Evolutionary conservation across 208 protist species (phyloP).

Genomic region (Phytomonas sp.): DNA sequence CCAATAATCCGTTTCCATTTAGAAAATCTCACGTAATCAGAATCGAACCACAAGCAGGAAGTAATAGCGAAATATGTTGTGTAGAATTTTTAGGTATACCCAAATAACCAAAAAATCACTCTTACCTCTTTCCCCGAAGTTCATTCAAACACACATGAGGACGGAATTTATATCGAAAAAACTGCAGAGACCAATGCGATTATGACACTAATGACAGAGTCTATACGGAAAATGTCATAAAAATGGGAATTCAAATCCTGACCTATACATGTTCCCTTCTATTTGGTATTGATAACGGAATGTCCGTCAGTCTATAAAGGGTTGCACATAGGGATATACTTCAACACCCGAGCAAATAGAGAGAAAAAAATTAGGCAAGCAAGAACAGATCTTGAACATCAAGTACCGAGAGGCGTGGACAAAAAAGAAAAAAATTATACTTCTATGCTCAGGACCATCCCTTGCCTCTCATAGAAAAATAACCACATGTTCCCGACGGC

Average conservation of each 20-base stretch:
- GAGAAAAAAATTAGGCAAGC: slow-evolving; percentile 2
- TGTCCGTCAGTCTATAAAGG: background rate
- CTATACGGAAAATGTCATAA: too few species aligned
- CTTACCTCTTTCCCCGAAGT: slow-evolving; percentile 9
- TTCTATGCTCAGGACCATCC: background rate
- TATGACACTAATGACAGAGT: too few species aligned
- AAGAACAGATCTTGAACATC: background rate
- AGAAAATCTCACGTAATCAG: background rate
- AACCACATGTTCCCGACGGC: background rate
- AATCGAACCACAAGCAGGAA: background rate
- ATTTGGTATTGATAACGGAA: too few species aligned
- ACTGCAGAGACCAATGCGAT: too few species aligned
- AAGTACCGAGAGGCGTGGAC: background rate
- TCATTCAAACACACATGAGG: background rate
- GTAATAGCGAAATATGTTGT: background rate
- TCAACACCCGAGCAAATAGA: background rate
- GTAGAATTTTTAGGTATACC: background rate
- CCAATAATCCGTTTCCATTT: background rate
- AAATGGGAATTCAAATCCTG: too few species aligned
- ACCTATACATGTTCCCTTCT: too few species aligned
- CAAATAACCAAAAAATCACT: slow-evolving; percentile 10
- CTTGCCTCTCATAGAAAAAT: background rate
- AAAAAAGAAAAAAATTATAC: slow-evolving; percentile 3
- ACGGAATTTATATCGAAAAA: background rate
- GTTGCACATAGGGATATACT: background rate